Conservation (phyloP, 352 stramenopile genomes). For the Globisporangium cylindrosporum region DNA sequence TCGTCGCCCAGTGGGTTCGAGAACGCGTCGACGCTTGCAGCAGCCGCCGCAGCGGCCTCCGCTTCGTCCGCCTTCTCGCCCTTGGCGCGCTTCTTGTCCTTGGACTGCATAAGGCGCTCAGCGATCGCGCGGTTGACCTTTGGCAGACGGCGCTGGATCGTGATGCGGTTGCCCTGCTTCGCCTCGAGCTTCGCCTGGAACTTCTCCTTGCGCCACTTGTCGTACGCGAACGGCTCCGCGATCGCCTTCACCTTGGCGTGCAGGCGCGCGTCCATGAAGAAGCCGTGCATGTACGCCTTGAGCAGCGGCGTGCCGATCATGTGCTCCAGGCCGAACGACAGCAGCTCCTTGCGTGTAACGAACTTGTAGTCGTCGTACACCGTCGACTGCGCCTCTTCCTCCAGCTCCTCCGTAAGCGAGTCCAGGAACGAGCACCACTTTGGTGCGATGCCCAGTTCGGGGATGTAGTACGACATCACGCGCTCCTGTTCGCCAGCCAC, state of each 20-base stretch:
- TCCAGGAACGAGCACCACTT: constrained; percentile 99
- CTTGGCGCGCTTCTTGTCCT: constrained; percentile 68
- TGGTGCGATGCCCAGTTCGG: constrained; percentile 95
- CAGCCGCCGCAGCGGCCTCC: constrained; percentile 23
- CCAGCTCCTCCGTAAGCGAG: constrained; percentile 98
- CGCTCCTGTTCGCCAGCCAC: constrained; percentile 96
- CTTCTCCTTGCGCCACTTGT: constrained; percentile 97
- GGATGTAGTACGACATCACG: constrained; percentile 98
- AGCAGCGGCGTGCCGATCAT: constrained; percentile 97
- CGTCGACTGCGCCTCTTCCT: constrained; percentile 92
- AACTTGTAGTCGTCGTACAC: constrained; percentile 99
- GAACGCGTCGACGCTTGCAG: constrained; percentile 29
- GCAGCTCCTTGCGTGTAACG: constrained; percentile 93
- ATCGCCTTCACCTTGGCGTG: constrained; percentile 97
- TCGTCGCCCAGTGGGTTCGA: constrained; percentile 92
- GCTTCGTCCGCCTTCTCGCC: constrained; percentile 28
- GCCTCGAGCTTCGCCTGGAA: constrained; percentile 92
- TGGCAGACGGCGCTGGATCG: constrained; percentile 81
- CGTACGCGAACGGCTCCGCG: constrained; percentile 97
- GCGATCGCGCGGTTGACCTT: constrained; percentile 90
- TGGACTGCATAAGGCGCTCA: constrained; percentile 71
- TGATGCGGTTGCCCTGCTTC: constrained; percentile 89
- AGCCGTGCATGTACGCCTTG: constrained; percentile 99
- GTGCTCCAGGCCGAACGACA: constrained; percentile 96
- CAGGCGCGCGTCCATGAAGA: constrained; percentile 99